Conservation (phyloP, 2,329 filamentous ascomycete species). For the Alternaria novae-zelandiae region DNA sequence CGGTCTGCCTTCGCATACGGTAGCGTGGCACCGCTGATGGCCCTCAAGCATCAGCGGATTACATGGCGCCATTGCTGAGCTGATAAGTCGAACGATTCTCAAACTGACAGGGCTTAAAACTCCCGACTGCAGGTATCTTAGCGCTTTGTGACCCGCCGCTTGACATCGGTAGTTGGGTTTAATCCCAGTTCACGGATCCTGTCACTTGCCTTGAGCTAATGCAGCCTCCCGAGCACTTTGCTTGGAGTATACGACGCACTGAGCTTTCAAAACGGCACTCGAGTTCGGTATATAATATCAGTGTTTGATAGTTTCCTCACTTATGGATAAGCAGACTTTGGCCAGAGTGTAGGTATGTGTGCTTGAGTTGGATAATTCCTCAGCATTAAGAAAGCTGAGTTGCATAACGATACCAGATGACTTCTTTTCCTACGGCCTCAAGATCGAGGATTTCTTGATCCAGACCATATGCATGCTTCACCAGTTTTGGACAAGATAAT, state of each 20-base stretch:
- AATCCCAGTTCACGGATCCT: not conserved
- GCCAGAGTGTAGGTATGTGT: not conserved
- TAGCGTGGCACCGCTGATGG: not conserved
- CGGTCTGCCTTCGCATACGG: not conserved
- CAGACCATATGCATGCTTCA: not conserved
- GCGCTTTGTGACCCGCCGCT: not conserved
- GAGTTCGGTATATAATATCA: not conserved
- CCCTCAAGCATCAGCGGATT: not conserved
- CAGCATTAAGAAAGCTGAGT: not conserved
- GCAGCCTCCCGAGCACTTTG: conserved; percentile 7
- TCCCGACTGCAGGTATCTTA: not conserved
- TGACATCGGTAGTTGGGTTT: not conserved
- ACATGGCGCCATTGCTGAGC: conserved; percentile 3
- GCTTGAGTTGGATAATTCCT: not conserved
- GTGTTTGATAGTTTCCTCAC: not conserved
- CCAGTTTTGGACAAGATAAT: not conserved
- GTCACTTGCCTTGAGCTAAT: conserved; percentile 2
- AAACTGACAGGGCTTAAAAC: not conserved
- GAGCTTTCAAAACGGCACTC: not conserved
- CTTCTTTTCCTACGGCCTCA: not conserved
- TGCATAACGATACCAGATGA: not conserved
- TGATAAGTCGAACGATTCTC: not conserved
- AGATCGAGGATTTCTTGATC: not conserved
- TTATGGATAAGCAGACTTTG: not conserved
- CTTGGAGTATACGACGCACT: not conserved